Conservation (phyloP, 495 filamentous ascomycete genomes). For the Talaromyces borbonicus region DNA sequence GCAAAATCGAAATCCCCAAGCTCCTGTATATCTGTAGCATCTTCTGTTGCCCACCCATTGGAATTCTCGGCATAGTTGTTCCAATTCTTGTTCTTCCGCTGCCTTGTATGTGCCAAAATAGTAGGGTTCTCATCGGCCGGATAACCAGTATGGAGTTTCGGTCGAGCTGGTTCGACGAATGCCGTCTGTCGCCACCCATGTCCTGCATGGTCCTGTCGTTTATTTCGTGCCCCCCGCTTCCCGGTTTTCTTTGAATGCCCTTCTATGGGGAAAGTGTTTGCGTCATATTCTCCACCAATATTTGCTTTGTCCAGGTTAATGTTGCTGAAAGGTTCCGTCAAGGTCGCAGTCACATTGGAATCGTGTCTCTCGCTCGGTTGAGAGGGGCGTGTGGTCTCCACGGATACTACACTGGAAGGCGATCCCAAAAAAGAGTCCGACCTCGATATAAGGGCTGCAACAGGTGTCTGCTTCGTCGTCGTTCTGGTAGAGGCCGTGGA, state of each 20-base stretch:
- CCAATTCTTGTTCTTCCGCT: constrained; percentile 45
- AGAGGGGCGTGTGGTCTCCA: constrained; percentile 5
- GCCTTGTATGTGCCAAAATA: constrained; percentile 23
- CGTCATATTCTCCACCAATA: neutral
- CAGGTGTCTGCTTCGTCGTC: constrained; percentile 4
- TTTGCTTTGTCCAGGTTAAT: constrained; percentile 22
- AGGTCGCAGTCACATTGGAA: constrained; percentile 19
- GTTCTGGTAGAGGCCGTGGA: constrained; percentile 20
- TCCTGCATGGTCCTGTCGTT: constrained; percentile 32
- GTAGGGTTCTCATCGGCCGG: constrained; percentile 8
- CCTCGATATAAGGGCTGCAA: neutral
- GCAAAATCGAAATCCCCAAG: constrained; percentile 90
- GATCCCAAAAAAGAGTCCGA: neutral
- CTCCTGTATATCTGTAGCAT: constrained; percentile 94
- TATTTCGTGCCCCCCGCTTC: constrained; percentile 28
- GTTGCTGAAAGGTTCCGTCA: constrained; percentile 35
- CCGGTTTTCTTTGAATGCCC: constrained; percentile 20
- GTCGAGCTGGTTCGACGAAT: constrained; percentile 53
- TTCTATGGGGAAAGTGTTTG: neutral
- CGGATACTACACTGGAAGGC: neutral
- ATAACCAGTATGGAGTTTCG: constrained; percentile 12
- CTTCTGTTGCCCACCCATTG: constrained; percentile 93
- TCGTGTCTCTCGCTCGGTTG: constrained; percentile 10
- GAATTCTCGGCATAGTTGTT: constrained; percentile 47
- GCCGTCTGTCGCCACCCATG: constrained; percentile 80